Evolutionary conservation across 2,329 filamentous ascomycete genomes (phyloP).

Genomic region (Penicillium vulpinum): DNA sequence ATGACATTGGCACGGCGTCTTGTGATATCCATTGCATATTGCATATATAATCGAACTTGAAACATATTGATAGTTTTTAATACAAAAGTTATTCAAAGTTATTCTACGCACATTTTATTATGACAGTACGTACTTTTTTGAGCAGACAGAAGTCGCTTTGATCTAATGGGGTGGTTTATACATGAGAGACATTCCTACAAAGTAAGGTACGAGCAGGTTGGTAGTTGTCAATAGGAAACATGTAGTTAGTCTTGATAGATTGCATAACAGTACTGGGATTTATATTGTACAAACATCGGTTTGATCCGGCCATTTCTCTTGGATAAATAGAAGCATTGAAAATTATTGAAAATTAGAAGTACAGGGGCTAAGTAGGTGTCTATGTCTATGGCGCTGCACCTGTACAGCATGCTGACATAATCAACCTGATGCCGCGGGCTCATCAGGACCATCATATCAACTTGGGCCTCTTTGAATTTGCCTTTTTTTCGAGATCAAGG

Average conservation of each 20-base stretch:
- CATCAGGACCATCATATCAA: conserved; percentile 3
- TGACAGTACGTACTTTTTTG: neutral
- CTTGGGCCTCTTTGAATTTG: neutral
- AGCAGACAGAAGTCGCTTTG: neutral
- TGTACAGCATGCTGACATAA: conserved; percentile 8
- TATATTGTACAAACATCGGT: neutral
- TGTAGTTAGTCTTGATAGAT: neutral
- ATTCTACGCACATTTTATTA: neutral
- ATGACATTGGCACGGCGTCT: conserved; percentile 1
- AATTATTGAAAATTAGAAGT: neutral
- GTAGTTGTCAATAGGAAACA: neutral
- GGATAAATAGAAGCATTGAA: neutral
- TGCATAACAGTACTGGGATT: neutral
- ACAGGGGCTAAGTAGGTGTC: too few relatives aligned
- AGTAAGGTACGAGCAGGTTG: neutral
- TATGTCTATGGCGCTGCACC: too few relatives aligned
- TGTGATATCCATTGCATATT: neutral
- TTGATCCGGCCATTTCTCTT: neutral
- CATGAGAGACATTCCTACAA: neutral
- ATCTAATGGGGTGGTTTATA: neutral
- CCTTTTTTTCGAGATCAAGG: neutral
- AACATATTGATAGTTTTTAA: neutral
- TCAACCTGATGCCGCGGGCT: neutral
- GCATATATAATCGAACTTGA: neutral
- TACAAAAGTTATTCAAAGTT: neutral